These are phyloP conservation scores for Parathielavia appendiculata DNA, from an alignment of 495 filamentous ascomycete genomes.

Conservation along the genomic window DNA sequence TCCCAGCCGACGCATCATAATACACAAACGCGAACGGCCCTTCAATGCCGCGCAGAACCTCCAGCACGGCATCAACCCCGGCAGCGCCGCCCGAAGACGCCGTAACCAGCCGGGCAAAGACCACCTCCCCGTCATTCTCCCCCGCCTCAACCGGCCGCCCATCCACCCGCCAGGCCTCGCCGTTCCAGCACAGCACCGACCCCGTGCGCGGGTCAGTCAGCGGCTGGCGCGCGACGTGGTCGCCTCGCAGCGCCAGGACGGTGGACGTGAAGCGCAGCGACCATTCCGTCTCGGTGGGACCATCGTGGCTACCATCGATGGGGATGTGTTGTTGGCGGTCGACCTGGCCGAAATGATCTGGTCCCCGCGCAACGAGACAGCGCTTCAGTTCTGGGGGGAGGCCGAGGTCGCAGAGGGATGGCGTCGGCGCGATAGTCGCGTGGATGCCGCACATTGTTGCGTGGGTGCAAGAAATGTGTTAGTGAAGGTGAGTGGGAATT, in stretches of 20 bases:
- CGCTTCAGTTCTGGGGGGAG: slow-evolving; percentile 30
- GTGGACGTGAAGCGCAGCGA: slow-evolving; percentile 67
- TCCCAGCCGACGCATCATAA: slow-evolving; percentile 57
- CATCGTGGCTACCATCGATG: not conserved
- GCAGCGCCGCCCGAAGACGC: slow-evolving; percentile 30
- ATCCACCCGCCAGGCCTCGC: slow-evolving; percentile 85
- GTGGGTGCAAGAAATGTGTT: not conserved
- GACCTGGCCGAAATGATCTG: slow-evolving; percentile 47
- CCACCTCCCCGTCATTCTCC: slow-evolving; percentile 71
- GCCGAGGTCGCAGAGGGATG: not conserved
- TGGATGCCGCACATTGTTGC: slow-evolving; percentile 48
- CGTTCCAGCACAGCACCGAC: slow-evolving; percentile 92
- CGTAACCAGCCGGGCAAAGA: slow-evolving; percentile 60
- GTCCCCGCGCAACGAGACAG: slow-evolving; percentile 44
- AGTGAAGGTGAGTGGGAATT: not conserved
- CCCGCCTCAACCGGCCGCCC: slow-evolving; percentile 49
- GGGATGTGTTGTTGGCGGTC: slow-evolving; percentile 13
- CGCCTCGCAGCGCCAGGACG: slow-evolving; percentile 79
- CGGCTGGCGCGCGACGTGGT: slow-evolving; percentile 66
- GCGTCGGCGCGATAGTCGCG: slow-evolving; percentile 29
- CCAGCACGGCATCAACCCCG: slow-evolving; percentile 39
- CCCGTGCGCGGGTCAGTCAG: slow-evolving; percentile 51
- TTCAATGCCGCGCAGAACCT: slow-evolving; percentile 57
- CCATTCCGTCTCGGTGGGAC: slow-evolving; percentile 1
- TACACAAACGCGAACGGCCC: slow-evolving; percentile 93